Conservation (phyloP, 345 rosid species). For the Xanthoceras sorbifolium region DNA sequence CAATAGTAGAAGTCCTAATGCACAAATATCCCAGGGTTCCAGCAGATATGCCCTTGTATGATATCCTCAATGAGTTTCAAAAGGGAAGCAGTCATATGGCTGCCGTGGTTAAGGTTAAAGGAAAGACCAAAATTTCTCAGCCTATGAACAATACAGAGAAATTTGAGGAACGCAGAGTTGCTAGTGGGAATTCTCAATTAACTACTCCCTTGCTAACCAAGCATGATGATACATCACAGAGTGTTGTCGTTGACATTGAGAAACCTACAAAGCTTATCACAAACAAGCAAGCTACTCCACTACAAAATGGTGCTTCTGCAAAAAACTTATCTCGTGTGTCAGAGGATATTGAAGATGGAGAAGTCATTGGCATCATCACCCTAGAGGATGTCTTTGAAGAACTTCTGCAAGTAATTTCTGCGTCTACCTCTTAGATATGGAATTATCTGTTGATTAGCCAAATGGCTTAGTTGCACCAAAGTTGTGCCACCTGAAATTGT, state of each 20-base stretch:
- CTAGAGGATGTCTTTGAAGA: slow-evolving; percentile 89
- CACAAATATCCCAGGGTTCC: slow-evolving; percentile 62
- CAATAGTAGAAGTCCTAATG: slow-evolving; percentile 20
- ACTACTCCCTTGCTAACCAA: slow-evolving; percentile 54
- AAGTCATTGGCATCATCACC: slow-evolving; percentile 80
- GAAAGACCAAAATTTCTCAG: slow-evolving; percentile 33
- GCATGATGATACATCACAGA: slow-evolving; percentile 37
- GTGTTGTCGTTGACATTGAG: slow-evolving; percentile 51
- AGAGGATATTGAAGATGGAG: slow-evolving; percentile 76
- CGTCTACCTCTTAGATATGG: not conserved
- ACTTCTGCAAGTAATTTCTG: slow-evolving; percentile 63
- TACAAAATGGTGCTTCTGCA: slow-evolving; percentile 29
- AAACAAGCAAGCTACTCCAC: slow-evolving; percentile 32
- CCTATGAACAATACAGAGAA: slow-evolving; percentile 31
- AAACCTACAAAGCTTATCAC: slow-evolving; percentile 38
- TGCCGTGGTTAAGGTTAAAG: slow-evolving; percentile 70
- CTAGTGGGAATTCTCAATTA: slow-evolving; percentile 33
- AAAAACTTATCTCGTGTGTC: slow-evolving; percentile 34
- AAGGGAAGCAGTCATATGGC: slow-evolving; percentile 95
- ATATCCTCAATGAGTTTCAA: slow-evolving; percentile 86
- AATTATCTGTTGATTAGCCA: slow-evolving; percentile 8
- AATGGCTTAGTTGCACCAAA: slow-evolving; percentile 1
- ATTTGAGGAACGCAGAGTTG: slow-evolving; percentile 33
- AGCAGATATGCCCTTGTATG: slow-evolving; percentile 80
- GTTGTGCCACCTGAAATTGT: slow-evolving; percentile 7